Percentiles rank a stretch among this genome's conserved stretches.
Conservation (phyloP, 2,329 filamentous ascomycete species). For the Sporothrix globosa region DNA sequence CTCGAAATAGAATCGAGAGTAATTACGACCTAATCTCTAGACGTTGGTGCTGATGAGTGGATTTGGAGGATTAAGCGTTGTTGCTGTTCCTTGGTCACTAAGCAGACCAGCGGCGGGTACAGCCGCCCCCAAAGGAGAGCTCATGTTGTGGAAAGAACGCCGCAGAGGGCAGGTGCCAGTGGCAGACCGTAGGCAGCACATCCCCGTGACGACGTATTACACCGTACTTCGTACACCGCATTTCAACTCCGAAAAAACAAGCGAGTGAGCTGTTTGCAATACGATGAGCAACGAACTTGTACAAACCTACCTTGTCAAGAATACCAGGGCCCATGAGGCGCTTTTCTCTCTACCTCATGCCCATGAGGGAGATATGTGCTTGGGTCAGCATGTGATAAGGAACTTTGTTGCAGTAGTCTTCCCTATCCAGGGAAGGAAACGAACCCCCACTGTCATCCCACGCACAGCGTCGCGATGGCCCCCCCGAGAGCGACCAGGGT, state of each 20-base stretch:
- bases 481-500: background rate
- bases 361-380: background rate
- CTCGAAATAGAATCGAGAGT: background rate
- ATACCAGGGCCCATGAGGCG: background rate
- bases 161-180: background rate
- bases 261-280: background rate
- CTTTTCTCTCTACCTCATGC: background rate
- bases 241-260: background rate
- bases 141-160: too few relatives aligned
- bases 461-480: background rate
- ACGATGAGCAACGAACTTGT: too few relatives aligned
- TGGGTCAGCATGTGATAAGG: background rate
- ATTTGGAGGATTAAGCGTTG: background rate
- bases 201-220: too few relatives aligned
- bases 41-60: too few relatives aligned
- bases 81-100: background rate
- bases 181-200: background rate
- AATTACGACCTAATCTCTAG: too few relatives aligned
- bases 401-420: background rate
- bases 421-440: background rate
- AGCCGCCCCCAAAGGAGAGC: background rate
- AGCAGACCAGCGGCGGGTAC: background rate
- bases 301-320: too few relatives aligned
- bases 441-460: slow-evolving; percentile 25
- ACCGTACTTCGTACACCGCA: too few relatives aligned